These are phyloP conservation scores for Saturnispora halmiae DNA, from an alignment of 805 yeast species.

Conservation along the genomic window DNA sequence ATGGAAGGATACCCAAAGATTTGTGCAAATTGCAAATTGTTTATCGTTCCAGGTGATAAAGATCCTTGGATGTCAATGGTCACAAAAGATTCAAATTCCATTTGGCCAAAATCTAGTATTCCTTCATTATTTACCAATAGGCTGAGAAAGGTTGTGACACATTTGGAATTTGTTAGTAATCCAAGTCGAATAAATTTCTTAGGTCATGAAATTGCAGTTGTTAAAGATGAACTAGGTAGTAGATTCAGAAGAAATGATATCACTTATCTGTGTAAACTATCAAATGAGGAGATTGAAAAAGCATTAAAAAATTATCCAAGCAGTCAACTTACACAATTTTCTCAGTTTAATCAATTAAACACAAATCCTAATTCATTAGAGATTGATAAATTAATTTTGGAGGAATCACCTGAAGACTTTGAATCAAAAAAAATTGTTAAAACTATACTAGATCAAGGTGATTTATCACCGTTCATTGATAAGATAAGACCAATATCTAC, in stretches of 20 bases:
- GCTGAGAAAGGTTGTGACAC: slow-evolving; percentile 47
- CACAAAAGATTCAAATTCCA: slow-evolving; percentile 48
- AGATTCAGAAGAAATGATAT: slow-evolving; percentile 66
- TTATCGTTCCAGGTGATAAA: slow-evolving; percentile 80
- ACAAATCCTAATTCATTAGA: slow-evolving; percentile 18
- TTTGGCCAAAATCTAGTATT: slow-evolving; percentile 67
- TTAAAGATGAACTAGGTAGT: slow-evolving; percentile 63
- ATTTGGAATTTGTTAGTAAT: slow-evolving; percentile 54
- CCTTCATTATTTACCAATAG: slow-evolving; percentile 67
- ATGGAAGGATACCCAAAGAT: slow-evolving; percentile 52
- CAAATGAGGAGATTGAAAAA: slow-evolving; percentile 17
- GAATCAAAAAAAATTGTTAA: slow-evolving; percentile 67
- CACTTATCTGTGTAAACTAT: slow-evolving; percentile 33
- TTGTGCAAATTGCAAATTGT: slow-evolving; percentile 43
- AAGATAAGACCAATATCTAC: slow-evolving; percentile 56
- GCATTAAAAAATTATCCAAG: slow-evolving; percentile 5
- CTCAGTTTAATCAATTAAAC: slow-evolving; percentile 8
- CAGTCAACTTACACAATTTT: slow-evolving; percentile 2
- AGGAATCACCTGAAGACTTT: slow-evolving; percentile 36
- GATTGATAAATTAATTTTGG: slow-evolving; percentile 22
- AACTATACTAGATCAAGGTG: slow-evolving; percentile 81
- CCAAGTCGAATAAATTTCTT: slow-evolving; percentile 73
- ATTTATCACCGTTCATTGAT: slow-evolving; percentile 68
- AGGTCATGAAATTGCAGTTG: slow-evolving; percentile 71
- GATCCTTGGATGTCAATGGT: slow-evolving; percentile 87